Conservation (phyloP, 331 rosid genomes). For the Quercus phellos region DNA sequence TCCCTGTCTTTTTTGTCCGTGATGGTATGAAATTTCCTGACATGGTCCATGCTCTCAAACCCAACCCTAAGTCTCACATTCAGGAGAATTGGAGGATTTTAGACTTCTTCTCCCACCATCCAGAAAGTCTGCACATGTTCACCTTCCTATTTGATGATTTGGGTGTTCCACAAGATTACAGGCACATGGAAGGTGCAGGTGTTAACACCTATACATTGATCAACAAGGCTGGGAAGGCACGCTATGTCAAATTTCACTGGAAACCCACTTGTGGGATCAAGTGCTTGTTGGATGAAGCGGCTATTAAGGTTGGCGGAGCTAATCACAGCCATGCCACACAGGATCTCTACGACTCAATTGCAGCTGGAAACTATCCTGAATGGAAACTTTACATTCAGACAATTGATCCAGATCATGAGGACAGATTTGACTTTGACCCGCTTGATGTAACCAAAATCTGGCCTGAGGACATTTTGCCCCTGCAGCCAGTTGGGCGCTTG, state of each 20-base stretch:
- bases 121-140: slow-evolving; percentile 78
- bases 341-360: slow-evolving; percentile 78
- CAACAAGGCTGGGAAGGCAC: slow-evolving; percentile 65
- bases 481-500: slow-evolving; percentile 93
- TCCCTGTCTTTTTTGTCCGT: slow-evolving; percentile 72
- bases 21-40: slow-evolving; percentile 92
- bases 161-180: slow-evolving; percentile 81
- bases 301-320: slow-evolving; percentile 68
- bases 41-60: slow-evolving; percentile 82
- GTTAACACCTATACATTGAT: slow-evolving; percentile 72
- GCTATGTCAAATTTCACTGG: slow-evolving; percentile 87
- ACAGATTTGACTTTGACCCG: slow-evolving; percentile 80
- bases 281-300: slow-evolving; percentile 75
- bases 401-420: slow-evolving; percentile 75
- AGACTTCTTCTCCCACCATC: slow-evolving; percentile 86
- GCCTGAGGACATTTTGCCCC: slow-evolving; percentile 88
- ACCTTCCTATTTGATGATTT: slow-evolving; percentile 75
- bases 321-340: slow-evolving; percentile 96
- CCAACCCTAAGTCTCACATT: slow-evolving; percentile 85
- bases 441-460: slow-evolving; percentile 76
- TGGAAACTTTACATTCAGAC: slow-evolving; percentile 83
- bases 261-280: slow-evolving; percentile 73
- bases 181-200: slow-evolving; percentile 95
- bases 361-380: slow-evolving; percentile 93
- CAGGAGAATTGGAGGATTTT: slow-evolving; percentile 83